These are phyloP conservation scores for Backusella sp. DNA, from an alignment of 192 early-diverging fungal genomes.

Conservation along the genomic window DNA sequence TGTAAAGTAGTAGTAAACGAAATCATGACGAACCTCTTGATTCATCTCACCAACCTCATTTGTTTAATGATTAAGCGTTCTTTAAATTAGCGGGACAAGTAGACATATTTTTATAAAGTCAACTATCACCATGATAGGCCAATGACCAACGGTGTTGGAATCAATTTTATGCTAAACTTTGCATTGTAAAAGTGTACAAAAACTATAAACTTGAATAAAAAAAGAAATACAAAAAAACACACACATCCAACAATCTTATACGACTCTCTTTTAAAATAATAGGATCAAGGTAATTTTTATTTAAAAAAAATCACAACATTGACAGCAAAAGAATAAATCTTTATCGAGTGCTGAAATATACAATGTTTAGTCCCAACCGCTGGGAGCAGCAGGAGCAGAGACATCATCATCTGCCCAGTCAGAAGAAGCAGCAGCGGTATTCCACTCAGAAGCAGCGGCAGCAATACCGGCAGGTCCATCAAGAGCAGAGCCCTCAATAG, in stretches of 20 bases:
- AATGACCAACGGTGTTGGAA: neutral
- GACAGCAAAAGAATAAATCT: neutral
- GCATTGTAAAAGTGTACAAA: conserved; percentile 42
- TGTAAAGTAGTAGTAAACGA: neutral
- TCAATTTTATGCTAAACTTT: conserved; percentile 38
- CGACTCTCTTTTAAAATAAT: neutral
- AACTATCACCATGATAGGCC: neutral
- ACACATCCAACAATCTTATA: neutral
- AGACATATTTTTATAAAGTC: neutral
- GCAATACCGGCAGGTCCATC: conserved; percentile 36
- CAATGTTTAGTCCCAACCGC: conserved; percentile 20
- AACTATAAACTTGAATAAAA: conserved; percentile 33
- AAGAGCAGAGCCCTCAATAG: conserved; percentile 53
- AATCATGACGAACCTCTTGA: neutral
- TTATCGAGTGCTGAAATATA: neutral
- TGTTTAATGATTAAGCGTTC: neutral
- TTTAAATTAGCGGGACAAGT: neutral
- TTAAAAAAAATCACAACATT: neutral
- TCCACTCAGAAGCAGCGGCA: conserved; percentile 31
- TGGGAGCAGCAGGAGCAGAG: conserved; percentile 12
- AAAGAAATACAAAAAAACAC: neutral
- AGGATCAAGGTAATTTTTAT: neutral
- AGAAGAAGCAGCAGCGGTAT: conserved; percentile 10
- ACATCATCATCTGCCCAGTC: conserved; percentile 32
- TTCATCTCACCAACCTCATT: neutral